Evolutionary conservation across 306 rosid species (phyloP), one percentile per base, ranked within the genome.

Genomic region (Cucurbita maxima): DNA sequence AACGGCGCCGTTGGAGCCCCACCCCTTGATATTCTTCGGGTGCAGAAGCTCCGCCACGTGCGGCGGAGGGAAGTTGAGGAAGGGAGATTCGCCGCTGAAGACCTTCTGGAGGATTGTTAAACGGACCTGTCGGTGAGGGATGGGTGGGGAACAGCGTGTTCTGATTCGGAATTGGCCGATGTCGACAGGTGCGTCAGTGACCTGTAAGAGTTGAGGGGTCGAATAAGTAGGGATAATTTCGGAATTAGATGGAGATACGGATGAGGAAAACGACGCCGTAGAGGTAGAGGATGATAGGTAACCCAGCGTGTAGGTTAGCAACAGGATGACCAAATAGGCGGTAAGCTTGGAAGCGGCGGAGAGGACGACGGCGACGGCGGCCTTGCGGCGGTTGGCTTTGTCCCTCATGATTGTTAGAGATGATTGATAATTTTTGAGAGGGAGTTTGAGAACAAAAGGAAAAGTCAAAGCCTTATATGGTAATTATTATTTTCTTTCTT

Each of bases 51-150:
- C 56, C 5, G 78, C 78, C 5, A 81, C 84, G 72, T 89, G 82
- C 20, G 79, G 75, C 18, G 90, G 91, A 5, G 97, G 96, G 84
- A 92, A 92, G 59, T 72, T 4, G 3, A 22, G 1, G 36, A 76
- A 89, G 2, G 94, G 97, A 0, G 97, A 89, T 30, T 78, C 54
- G 6, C 88, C 85, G 70, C 86, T 74, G 87, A 79, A 92, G 77
- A 89, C 38, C 0, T 53, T 78, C 41, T 78, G 40, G 36, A 92
- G 70, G 44, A 92, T 77, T 8, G 84, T 86, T 40, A 38, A 75
- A 6, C 89, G 87, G 18, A 89, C 76, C 36, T 36, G 80, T n/a
- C 81, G 80, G 45, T 86, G 77, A 0, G 84, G 84, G 19, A 92
- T 66, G 4, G 92, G 89, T 34, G 79, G 73, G 58, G 87, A 64